Base-by-base conservation (phyloP, 306 rosid species). In the Sesbania bispinosa region DNA sequence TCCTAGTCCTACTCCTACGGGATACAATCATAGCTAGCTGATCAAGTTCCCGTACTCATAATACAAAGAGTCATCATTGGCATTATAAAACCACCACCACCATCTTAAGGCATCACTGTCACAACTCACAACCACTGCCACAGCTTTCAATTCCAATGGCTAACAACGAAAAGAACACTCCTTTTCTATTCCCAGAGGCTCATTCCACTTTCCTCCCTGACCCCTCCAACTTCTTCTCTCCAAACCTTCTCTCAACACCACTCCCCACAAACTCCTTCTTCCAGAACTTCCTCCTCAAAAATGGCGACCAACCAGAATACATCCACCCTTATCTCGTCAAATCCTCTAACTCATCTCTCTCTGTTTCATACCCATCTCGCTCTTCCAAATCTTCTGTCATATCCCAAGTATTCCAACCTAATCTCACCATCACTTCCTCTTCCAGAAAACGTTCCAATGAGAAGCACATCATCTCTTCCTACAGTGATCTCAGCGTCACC, bases 221-320 rank as follows among this genome's bases (percentile, higher is more conserved):
- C n/a, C 98, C 98, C n/a, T 88, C 97, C 3, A 75, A 33, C 1
- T 87, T 88, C 87, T 90, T 88, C 86, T 74, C 89, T 18, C 84
- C 72, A 21, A 77, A 66, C 39, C 90, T 94, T 30, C 77, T 89
- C 53, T 76, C n/a, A n/a, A n/a, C 63, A 45, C 94, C 98, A 0
- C 94, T 90, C 9, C 97, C 98, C 5, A 94, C 98, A 0, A 90
- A 90, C 81, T 90, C 97, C 9, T 94, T 94, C 85, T 94, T 88
- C 82, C 98, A 94, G 68, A 94, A 94, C 79, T 87, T 80, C 45
- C 84, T 76, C 20, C 89, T 90, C 0, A 89, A 89, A 50, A 87
- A 87, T 59, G 98, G 92, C 4, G 95, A 94, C 15, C 96, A 86
- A 65, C 87, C 89, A 1, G 98, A 90, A 29, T 94, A 87, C 76